phyloP scores from a whole-genome alignment of 306 rosid species.

The Trifolium dubium region DNA sequence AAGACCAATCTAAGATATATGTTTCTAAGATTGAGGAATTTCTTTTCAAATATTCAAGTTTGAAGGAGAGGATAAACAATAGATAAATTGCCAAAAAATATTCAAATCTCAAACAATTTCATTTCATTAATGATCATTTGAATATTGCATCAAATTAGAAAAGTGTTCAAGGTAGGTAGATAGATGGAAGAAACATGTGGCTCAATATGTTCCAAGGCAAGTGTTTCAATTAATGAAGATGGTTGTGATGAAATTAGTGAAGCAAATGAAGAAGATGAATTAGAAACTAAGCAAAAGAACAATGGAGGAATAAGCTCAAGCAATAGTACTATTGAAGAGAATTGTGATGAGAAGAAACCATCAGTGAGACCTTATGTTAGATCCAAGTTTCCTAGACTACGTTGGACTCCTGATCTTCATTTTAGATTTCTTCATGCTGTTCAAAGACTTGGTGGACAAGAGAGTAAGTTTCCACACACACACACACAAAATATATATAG shows the following conservation, averaged over 20 bases:
- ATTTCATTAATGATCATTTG: conserved; percentile 10
- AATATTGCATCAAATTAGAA: conserved; percentile 12
- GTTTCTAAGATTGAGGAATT: conserved; percentile 36
- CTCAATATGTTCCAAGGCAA: conserved; percentile 67
- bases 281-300: conserved; percentile 33
- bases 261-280: conserved; percentile 44
- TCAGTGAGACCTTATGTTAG: conserved; percentile 87
- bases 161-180: not conserved
- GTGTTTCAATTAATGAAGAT: conserved; percentile 42
- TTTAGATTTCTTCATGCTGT: conserved; percentile 87
- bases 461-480: conserved; percentile 58
- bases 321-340: conserved; percentile 91
- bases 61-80: conserved; percentile 37
- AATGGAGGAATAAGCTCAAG: conserved; percentile 83
- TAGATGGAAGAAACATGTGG: conserved; percentile 47
- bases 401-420: conserved; percentile 97
- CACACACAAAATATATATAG: not conserved
- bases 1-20: conserved; percentile 36
- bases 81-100: conserved; percentile 1
- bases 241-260: conserved; percentile 49
- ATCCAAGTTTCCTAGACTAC: conserved; percentile 88
- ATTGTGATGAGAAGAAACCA: conserved; percentile 52
- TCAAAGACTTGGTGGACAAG: conserved; percentile 95
- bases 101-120: conserved; percentile 39
- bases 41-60: conserved; percentile 12